Conservation (phyloP, 495 filamentous ascomycete genomes). For the Saxophila tyrrhenica region DNA sequence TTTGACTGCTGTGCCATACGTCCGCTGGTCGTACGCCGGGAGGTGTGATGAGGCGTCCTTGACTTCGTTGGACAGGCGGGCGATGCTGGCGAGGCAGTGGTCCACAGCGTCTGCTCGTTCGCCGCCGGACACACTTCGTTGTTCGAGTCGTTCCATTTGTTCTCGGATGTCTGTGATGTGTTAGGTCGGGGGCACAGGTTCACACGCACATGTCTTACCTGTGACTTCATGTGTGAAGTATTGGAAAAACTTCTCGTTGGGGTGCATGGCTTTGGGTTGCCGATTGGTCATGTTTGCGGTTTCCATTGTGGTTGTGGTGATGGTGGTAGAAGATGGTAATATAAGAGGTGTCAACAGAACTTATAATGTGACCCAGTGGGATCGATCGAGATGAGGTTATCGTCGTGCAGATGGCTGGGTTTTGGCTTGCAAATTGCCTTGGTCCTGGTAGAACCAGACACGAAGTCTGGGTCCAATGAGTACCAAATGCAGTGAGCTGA, state of each 20-base stretch:
- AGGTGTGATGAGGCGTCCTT: conserved; percentile 57
- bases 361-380: too few species aligned
- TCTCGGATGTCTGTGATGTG: conserved; percentile 45
- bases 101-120: conserved; percentile 56
- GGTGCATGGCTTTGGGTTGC: background rate
- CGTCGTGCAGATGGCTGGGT: too few species aligned
- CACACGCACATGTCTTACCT: conserved; percentile 33
- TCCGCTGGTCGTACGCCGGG: conserved; percentile 66
- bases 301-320: background rate
- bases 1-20: conserved; percentile 64
- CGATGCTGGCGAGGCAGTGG: conserved; percentile 54
- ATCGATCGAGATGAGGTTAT: too few species aligned
- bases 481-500: too few species aligned
- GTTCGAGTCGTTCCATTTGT: conserved; percentile 46
- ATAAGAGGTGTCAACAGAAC: too few species aligned
- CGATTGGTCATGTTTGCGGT: background rate
- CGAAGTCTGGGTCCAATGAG: too few species aligned
- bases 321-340: background rate
- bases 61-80: conserved; percentile 54
- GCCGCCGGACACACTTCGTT: conserved; percentile 40
- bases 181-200: background rate
- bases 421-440: too few species aligned
- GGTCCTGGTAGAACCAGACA: too few species aligned
- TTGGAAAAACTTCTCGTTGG: conserved; percentile 50
- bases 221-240: conserved; percentile 65